These are phyloP conservation scores for Pseudogymnoascus sp. DNA, from an alignment of 2,329 filamentous ascomycete species.

Conservation along the genomic window DNA sequence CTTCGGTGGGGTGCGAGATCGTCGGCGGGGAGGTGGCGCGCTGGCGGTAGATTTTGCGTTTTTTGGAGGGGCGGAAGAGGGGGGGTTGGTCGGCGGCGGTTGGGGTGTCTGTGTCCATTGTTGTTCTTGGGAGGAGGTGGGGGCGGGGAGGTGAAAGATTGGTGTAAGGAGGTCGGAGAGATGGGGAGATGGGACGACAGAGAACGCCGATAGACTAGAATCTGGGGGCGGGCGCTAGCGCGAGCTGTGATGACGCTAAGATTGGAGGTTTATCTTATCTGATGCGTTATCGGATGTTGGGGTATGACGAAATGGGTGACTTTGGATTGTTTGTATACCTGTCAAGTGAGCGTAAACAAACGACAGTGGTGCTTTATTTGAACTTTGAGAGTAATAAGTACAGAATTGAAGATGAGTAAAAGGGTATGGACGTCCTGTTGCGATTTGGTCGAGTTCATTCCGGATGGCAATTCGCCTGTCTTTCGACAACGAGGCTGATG, in stretches of 20 bases:
- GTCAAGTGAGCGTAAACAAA: background rate
- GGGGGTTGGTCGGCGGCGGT: slow-evolving; percentile 11
- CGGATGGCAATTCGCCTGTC: background rate
- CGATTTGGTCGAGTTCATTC: background rate
- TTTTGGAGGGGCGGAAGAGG: slow-evolving; percentile 48
- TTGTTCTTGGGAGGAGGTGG: background rate
- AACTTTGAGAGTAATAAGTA: background rate
- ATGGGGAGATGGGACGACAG: background rate
- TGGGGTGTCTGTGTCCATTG: background rate
- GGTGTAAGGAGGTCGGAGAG: background rate
- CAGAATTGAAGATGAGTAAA: background rate
- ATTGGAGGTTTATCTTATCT: background rate
- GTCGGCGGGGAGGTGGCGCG: slow-evolving; percentile 30
- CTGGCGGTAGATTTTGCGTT: slow-evolving; percentile 52
- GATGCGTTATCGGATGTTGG: background rate
- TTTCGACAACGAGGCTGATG: background rate
- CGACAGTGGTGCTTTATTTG: background rate
- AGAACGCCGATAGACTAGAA: background rate
- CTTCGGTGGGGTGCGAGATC: slow-evolving; percentile 3
- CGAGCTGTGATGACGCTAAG: background rate
- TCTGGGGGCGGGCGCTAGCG: background rate
- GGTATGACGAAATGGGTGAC: background rate
- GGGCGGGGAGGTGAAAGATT: background rate
- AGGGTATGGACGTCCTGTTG: background rate
- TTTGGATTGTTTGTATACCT: background rate